Evolutionary conservation across 2,329 filamentous ascomycete genomes (phyloP), one percentile per base, ranked within the genome.

Genomic region (Cladophialophora yegresii): DNA sequence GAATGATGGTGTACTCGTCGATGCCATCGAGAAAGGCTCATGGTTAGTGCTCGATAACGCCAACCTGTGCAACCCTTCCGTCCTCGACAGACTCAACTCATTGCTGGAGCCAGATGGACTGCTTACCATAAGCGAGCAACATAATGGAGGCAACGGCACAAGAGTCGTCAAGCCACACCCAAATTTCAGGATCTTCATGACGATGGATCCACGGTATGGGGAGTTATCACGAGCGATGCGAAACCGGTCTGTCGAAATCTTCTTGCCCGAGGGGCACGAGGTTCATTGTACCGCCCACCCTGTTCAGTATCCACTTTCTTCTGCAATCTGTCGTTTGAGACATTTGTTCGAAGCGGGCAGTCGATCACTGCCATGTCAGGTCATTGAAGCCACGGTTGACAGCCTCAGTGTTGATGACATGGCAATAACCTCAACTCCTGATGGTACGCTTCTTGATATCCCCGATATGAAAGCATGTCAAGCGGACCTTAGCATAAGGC

Each of bases 31-130:
- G 73, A 82, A 89, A 70, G 95, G 95, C 13, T 85, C 92, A 66
- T 99, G 95, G 95, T 82, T 99, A 20, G 88, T 99, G 10, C 86
- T 99, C 23, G 95, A 99, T 77, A 97, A 99, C 76, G 95, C 96
- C 65, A 99, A 99, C 73, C 84, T 99, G 63, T 99, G 96, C 79
- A 97, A 90, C 72, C 89, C 93, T 26, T 96, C 93, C 6, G 95
- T 99, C 0, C 84, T 99, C 9, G 95, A 99, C 77, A 86, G 96
- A 67, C 81, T 99, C 58, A 99, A 99, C 75, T 98, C 95, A 0
- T 80, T 99, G 8, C 88, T 98, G 7, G 95, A 99, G 75, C 93
- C 92, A 0, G 89, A 93, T 72, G 95, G 95, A 0, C 88, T 87
- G 67, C 80, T 99, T 23, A 92, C 91, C 71, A 89, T 99, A 75